These are phyloP conservation scores for Schizochytrium sp. DNA, from an alignment of 108 stramenopile genomes.

Conservation along the genomic window DNA sequence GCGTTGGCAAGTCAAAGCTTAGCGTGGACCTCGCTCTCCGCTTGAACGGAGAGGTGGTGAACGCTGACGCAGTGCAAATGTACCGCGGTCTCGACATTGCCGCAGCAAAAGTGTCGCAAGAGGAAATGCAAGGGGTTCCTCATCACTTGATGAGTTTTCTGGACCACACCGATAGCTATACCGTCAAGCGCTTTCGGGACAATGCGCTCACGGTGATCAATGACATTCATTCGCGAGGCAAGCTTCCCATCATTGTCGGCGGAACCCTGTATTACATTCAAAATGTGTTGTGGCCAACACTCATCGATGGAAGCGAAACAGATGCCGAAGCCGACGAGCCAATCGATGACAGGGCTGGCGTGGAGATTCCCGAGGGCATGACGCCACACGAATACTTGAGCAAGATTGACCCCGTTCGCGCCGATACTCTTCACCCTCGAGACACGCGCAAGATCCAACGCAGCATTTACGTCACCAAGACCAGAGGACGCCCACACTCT, in stretches of 20 bases:
- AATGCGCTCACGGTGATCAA: neutral
- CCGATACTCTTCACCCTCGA: neutral
- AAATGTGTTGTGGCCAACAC: neutral
- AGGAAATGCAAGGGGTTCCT: slow-evolving; percentile 13
- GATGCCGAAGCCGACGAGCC: neutral
- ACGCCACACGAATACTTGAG: neutral
- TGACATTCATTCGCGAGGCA: neutral
- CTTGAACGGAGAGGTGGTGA: slow-evolving; percentile 19
- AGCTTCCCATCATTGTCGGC: slow-evolving; percentile 3
- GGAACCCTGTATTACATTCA: slow-evolving; percentile 25
- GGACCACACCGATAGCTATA: neutral
- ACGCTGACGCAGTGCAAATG: slow-evolving; percentile 21
- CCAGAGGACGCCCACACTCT: neutral
- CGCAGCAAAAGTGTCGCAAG: neutral
- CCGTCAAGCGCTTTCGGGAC: neutral
- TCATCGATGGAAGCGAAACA: neutral
- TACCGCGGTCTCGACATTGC: slow-evolving; percentile 4
- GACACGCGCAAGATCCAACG: neutral
- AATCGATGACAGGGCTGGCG: neutral
- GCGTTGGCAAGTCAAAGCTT: slow-evolving; percentile 24
- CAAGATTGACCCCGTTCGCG: neutral
- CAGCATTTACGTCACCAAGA: neutral
- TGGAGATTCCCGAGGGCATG: neutral
- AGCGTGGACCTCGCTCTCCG: neutral
- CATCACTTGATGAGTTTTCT: slow-evolving; percentile 18